Conservation (phyloP, 2,329 filamentous ascomycete species). For the Gremmenia infestans region DNA sequence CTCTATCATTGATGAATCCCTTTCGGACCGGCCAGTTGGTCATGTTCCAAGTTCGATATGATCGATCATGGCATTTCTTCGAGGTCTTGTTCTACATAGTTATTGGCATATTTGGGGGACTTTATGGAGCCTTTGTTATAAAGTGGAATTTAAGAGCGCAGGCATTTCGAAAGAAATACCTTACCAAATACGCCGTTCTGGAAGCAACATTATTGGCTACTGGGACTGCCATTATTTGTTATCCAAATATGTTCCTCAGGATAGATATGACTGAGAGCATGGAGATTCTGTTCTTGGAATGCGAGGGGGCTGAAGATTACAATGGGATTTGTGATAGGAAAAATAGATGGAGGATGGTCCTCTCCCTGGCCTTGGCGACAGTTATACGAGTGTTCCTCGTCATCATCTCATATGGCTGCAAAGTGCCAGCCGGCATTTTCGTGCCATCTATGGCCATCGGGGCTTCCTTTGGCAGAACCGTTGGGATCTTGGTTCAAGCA, state of each 20-base stretch:
- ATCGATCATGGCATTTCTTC: constrained; percentile 96
- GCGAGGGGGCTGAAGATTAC: constrained; percentile 83
- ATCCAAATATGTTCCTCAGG: constrained; percentile 88
- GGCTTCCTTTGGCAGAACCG: constrained; percentile 84
- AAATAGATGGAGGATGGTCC: constrained; percentile 71
- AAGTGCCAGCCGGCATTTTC: constrained; percentile 96
- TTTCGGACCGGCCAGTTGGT: constrained; percentile 95
- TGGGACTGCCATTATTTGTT: constrained; percentile 86
- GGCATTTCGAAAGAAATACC: constrained; percentile 89
- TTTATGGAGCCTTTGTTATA: constrained; percentile 95
- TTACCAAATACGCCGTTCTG: constrained; percentile 75
- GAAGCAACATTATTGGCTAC: constrained; percentile 82
- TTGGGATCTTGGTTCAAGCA: constrained; percentile 92
- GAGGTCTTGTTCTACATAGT: constrained; percentile 89
- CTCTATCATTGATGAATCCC: constrained; percentile 92
- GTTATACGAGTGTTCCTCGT: constrained; percentile 77
- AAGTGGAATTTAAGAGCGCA: constrained; percentile 94
- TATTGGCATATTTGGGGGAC: constrained; percentile 85
- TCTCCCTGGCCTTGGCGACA: constrained; percentile 75
- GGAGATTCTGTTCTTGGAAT: constrained; percentile 95
- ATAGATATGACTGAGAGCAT: constrained; percentile 99
- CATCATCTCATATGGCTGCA: constrained; percentile 95
- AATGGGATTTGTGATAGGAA: constrained; percentile 79
- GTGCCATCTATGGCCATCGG: constrained; percentile 98
- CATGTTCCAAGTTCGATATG: constrained; percentile 98